Evolutionary conservation across 2,329 filamentous ascomycete species (phyloP).

Genomic region (Cylindrodendrum hubeiense): DNA sequence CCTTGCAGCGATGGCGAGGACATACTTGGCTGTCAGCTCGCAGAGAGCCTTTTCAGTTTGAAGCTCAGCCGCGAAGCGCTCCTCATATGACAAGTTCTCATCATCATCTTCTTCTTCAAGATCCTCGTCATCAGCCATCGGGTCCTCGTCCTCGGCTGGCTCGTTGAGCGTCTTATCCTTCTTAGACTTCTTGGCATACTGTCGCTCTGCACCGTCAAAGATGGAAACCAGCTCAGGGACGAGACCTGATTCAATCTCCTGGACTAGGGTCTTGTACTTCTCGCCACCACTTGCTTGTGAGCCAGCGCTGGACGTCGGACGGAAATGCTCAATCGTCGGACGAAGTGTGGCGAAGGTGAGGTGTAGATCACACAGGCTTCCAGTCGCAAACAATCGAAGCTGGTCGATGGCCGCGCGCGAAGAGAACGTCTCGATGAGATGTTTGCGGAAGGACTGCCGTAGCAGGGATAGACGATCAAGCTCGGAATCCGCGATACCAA

Average conservation of each 20-base stretch:
- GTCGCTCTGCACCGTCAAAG: constrained; percentile 81
- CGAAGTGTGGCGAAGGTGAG: constrained; percentile 82
- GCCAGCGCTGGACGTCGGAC: constrained; percentile 41
- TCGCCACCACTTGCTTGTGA: constrained; percentile 40
- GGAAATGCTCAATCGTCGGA: constrained; percentile 60
- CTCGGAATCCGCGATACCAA: constrained; percentile 66
- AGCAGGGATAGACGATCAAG: constrained; percentile 71
- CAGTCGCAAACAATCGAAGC: constrained; percentile 80
- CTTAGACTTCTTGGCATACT: constrained; percentile 78
- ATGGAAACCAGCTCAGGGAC: constrained; percentile 80
- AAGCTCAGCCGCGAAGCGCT: constrained; percentile 74
- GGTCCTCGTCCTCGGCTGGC: constrained; percentile 79
- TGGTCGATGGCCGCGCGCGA: constrained; percentile 80
- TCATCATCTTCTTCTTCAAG: constrained; percentile 66
- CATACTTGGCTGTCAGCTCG: constrained; percentile 85
- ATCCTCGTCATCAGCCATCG: constrained; percentile 72
- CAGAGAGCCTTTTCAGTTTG: constrained; percentile 89
- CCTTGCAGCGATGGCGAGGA: constrained; percentile 81
- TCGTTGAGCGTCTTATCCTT: constrained; percentile 69
- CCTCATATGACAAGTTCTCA: constrained; percentile 65
- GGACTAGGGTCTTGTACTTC: constrained; percentile 64
- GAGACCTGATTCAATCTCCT: constrained; percentile 73
- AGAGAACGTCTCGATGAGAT: constrained; percentile 76
- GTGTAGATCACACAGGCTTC: constrained; percentile 85
- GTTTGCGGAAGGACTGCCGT: constrained; percentile 69